phyloP scores from a whole-genome alignment of 1,284 basidiomycete genomes.

The Rhodotorula sp. region DNA sequence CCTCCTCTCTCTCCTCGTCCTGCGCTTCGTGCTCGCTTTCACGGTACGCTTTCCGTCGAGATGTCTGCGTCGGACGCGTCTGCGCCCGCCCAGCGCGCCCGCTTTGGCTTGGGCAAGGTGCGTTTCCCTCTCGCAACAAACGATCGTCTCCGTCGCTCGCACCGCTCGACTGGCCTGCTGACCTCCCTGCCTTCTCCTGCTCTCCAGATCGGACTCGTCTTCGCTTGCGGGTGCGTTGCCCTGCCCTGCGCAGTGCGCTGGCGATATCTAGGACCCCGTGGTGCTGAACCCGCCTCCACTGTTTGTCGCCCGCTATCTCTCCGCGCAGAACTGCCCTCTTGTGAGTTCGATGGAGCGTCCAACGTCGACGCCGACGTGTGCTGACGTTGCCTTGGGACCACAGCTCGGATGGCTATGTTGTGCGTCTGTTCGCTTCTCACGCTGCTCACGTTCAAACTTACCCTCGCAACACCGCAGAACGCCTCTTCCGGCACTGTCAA shows the following conservation, averaged over 20 bases:
- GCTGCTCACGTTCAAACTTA: neutral
- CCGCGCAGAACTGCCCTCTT: neutral
- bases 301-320: neutral
- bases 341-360: neutral
- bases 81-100: neutral
- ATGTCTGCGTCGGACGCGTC: too few species aligned
- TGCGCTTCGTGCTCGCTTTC: too few species aligned
- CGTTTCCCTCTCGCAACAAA: neutral
- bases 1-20: too few species aligned
- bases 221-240: slow-evolving; percentile 50
- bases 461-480: neutral
- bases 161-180: too few species aligned
- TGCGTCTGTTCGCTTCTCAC: neutral
- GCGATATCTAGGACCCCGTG: neutral
- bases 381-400: slow-evolving; percentile 54
- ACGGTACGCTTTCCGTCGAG: too few species aligned
- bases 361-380: neutral
- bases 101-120: slow-evolving; percentile 12
- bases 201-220: slow-evolving; percentile 24
- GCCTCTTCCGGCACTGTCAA: slow-evolving; percentile 26
- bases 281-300: neutral
- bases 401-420: slow-evolving; percentile 70
- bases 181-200: neutral
- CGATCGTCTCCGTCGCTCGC: neutral
- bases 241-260: neutral